Base-by-base conservation (phyloP, 2,329 filamentous ascomycete species). In the Blastomyces percursus region DNA sequence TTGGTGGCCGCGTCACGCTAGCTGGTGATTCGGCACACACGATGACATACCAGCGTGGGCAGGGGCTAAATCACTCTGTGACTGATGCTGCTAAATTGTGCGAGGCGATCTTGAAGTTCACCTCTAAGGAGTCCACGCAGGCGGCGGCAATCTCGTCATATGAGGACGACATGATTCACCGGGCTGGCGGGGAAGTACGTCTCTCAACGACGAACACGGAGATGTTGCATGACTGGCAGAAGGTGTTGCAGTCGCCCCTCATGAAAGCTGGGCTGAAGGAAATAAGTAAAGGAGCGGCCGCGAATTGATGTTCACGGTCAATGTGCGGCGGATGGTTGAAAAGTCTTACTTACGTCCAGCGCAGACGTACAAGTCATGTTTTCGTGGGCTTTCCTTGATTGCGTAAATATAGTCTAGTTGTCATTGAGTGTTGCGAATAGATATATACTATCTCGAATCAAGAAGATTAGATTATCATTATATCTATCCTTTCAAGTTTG, bases 201-300 rank as follows among this genome's bases (percentile, higher is more conserved):
- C 67, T 76, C 7, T 78, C 76, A 35, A 72, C 76, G 30, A 69
- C 73, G 62, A 80, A 80, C 65, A 77, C 75, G 14, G 68, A 71
- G 62, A 79, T 81, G 74, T 65, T 81, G 44, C 78, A 81, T 68
- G 74, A 81, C 58, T 73, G 71, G 72, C 58, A 69, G 32, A 67
- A 67, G 60, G 67, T 72, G 21, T 38, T 65, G 27, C 58, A 65
- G 48, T 68, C 60, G 62, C 62, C 61, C 16, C 62, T 65, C 16
- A 42, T 63, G 30, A 65, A 54, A 21, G 21, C 52, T 16, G 63
- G 63, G 7, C 32, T 65, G 48, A 63, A 60, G 12, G 59, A 32
- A 44, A 44, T 19, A 19, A 63, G 54, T 42, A 57, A 44, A 57
- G 21, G 27, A n/a, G 51, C 19, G 27, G 19, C 27, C 8, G n/a